Evolutionary conservation across 169 alveolate genomes (phyloP).

Genomic region (Plasmodium sp.): DNA sequence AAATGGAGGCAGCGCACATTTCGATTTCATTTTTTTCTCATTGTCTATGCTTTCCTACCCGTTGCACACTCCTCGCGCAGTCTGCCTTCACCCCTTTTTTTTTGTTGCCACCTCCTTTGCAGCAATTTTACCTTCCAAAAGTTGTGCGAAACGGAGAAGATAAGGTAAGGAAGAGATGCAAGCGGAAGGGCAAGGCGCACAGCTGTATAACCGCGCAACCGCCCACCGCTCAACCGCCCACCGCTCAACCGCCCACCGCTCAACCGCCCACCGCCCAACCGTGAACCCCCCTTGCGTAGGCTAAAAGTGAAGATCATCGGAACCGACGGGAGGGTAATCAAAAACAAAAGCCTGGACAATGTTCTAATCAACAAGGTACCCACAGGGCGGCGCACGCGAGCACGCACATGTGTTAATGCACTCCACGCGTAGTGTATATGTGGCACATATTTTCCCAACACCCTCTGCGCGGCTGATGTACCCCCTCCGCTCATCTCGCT

Average conservation of each 20-base stretch:
- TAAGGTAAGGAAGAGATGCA: constrained; percentile 25
- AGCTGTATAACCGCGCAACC: not conserved
- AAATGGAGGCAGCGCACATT: not conserved
- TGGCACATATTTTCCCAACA: not conserved
- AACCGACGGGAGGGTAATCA: constrained; percentile 45
- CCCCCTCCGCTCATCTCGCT: not conserved
- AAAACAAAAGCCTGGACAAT: constrained; percentile 53
- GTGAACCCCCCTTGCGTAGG: not conserved
- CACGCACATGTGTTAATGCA: not conserved
- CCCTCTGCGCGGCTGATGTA: not conserved
- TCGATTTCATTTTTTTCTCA: not conserved
- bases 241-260: not conserved
- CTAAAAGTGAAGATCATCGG: constrained; percentile 68
- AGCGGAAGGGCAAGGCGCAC: not conserved
- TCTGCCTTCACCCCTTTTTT: not conserved
- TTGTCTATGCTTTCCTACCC: not conserved
- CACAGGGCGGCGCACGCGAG: not conserved
- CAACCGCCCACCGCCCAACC: not conserved
- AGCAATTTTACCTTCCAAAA: constrained; percentile 34
- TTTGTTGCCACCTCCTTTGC: not conserved
- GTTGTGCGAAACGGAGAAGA: constrained; percentile 30
- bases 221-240: not conserved
- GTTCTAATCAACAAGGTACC: constrained; percentile 68
- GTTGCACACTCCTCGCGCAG: not conserved
- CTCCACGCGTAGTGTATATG: not conserved